Base-by-base conservation (phyloP, 164 flowering plant species). In the Taxillus chinensis region DNA sequence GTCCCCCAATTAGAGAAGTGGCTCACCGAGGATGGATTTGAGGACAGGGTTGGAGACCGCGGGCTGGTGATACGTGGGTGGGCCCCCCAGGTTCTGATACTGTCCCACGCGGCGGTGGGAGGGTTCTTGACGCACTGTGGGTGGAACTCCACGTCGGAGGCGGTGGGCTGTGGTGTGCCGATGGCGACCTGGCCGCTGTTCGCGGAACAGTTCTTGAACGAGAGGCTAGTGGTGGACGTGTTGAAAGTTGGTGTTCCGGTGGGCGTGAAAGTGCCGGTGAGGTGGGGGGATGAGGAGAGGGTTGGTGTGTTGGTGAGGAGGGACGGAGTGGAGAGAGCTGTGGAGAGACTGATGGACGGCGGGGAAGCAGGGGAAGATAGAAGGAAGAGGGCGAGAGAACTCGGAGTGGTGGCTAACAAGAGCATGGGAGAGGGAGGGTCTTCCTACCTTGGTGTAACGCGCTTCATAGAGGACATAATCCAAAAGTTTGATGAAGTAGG, bases 111-210 rank as follows among this genome's bases (percentile, higher is more conserved):
- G 1, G 63, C 89, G 0, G 59, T 78, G 0, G 76, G 85, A 57
- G 89, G 82, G 40, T 82, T 86, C 61, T 54, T 86, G 55, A 86
- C 85, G 2, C 92, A 84, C 53, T 83, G 84, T 37, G 85, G 89
- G 0, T 86, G 92, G 92, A 86, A 86, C 69, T 86, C 90, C 2
- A 72, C 84, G 0, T 41, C 79, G 13, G 93, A 87, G 70, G 84
- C 76, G 3, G 53, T 79, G 0, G 62, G 71, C 17, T 62, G 79
- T 0, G 84, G 86, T 1, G 68, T 85, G 54, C 90, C 90, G 3
- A 71, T 83, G 85, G 57, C 82, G 8, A 80, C 88, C 0, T 86
- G 87, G 87, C 90, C 90, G 0, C 67, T 81, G 40, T 81, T 79
- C 48, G 72, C 78, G 0, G 88, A 85, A 39, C 90, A 87, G 62